Conservation (phyloP, 2,329 filamentous ascomycete species). For the Chrysoporthe deuterocubensis region DNA sequence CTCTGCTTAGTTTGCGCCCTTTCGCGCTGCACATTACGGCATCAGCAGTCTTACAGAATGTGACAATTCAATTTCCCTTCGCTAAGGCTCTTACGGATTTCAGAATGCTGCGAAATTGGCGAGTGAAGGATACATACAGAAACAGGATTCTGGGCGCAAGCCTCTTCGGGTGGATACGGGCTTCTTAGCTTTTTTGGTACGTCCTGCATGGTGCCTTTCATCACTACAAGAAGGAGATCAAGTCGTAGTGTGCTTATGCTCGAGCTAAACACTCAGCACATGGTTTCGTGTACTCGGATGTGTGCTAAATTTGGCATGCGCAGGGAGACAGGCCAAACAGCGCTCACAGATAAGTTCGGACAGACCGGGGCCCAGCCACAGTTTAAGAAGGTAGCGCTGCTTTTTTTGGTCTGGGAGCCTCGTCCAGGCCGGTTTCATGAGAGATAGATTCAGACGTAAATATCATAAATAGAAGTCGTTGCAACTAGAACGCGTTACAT, state of each 20-base stretch:
- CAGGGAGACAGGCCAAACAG: neutral
- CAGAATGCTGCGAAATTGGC: neutral
- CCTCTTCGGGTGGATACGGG: neutral
- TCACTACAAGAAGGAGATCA: neutral
- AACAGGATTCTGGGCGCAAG: neutral
- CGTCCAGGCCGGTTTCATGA: neutral
- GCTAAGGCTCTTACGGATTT: neutral
- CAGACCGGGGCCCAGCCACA: neutral
- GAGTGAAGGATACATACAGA: neutral
- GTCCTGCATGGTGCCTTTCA: neutral
- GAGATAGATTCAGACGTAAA: neutral
- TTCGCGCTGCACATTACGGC: neutral
- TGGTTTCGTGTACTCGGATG: neutral
- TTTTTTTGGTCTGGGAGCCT: neutral
- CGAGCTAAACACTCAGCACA: neutral
- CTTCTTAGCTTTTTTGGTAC: neutral
- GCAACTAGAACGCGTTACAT: neutral
- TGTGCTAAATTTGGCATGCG: neutral
- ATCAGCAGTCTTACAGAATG: neutral
- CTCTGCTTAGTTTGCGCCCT: too few species aligned
- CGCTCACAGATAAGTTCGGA: neutral
- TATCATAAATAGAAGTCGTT: neutral
- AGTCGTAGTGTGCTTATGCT: neutral
- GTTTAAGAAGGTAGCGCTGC: neutral
- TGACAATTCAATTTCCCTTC: neutral